Evolutionary conservation across 139 green algal genomes (phyloP).

Genomic region (Asterochloris erici): DNA sequence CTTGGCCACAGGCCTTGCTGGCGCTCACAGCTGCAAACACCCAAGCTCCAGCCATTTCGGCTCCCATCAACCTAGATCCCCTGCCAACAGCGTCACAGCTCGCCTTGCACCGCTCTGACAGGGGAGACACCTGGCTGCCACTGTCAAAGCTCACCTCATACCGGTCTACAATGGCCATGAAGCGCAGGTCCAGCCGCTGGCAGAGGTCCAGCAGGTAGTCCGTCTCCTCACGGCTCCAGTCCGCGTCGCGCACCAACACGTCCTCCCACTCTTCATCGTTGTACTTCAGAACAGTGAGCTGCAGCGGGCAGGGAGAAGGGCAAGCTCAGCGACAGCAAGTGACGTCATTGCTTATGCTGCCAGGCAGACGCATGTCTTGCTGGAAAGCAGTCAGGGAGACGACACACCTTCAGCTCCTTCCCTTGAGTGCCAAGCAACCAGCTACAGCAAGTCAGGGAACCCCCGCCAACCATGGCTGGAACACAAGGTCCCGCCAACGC

Average conservation of each 20-base stretch:
- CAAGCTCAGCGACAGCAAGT: not conserved
- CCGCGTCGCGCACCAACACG: slow-evolving; percentile 43
- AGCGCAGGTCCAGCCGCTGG: slow-evolving; percentile 74
- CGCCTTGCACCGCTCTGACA: not conserved
- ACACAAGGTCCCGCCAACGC: no score
- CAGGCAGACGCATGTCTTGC: no score
- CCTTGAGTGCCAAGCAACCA: no score
- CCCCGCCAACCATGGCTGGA: no score
- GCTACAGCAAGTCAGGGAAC: no score
- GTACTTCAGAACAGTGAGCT: slow-evolving; percentile 52
- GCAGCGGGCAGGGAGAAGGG: not conserved
- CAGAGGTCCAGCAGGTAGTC: slow-evolving; percentile 86
- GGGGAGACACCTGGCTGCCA: not conserved
- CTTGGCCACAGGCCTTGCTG: no score
- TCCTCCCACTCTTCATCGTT: slow-evolving; percentile 71
- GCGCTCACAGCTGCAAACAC: no score
- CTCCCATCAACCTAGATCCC: no score
- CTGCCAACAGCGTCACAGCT: no score
- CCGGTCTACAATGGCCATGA: slow-evolving; percentile 76
- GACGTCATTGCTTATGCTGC: not conserved
- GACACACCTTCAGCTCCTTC: no score
- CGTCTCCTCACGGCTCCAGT: slow-evolving; percentile 80
- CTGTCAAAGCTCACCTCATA: slow-evolving; percentile 52
- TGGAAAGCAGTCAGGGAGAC: no score
- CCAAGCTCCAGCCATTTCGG: no score